phyloP scores from a whole-genome alignment of 805 yeast species.

The Candida awuae region DNA sequence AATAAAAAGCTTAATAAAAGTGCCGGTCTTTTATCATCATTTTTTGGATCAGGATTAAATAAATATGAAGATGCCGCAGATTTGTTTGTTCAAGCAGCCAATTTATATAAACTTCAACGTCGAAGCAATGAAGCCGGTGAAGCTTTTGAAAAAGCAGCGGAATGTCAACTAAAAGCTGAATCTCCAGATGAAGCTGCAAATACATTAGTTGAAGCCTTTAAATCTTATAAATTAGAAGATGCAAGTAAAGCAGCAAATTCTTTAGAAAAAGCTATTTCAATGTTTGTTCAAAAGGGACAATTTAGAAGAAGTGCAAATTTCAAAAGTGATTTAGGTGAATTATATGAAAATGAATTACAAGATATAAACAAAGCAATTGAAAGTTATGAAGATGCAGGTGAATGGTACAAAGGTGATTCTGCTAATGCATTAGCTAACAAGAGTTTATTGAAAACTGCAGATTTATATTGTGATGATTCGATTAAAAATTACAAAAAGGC shows the following conservation, averaged over 20 bases:
- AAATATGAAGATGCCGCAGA: conserved; percentile 91
- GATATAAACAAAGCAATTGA: conserved; percentile 63
- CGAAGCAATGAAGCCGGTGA: conserved; percentile 70
- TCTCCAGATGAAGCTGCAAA: conserved; percentile 88
- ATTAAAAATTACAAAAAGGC: conserved; percentile 68
- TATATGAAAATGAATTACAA: conserved; percentile 69
- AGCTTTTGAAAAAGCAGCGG: conserved; percentile 81
- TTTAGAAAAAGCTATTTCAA: conserved; percentile 65
- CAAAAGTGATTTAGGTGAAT: conserved; percentile 81
- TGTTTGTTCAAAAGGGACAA: conserved; percentile 86
- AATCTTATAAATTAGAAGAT: conserved; percentile 67
- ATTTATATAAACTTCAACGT: conserved; percentile 68
- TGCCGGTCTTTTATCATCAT: conserved; percentile 55
- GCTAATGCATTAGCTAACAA: conserved; percentile 87
- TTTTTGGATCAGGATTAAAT: conserved; percentile 55
- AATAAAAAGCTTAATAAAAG: conserved; percentile 63
- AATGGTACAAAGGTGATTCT: conserved; percentile 89
- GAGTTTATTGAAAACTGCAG: conserved; percentile 84
- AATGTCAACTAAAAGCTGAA: conserved; percentile 63
- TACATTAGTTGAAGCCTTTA: conserved; percentile 82
- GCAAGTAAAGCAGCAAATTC: conserved; percentile 73
- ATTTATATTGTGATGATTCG: conserved; percentile 59
- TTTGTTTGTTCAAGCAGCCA: conserved; percentile 87
- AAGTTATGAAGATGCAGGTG: conserved; percentile 89
- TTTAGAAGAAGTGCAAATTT: conserved; percentile 95